These are phyloP conservation scores for Leishmania tarentolae DNA, from an alignment of 208 protist species.

Conservation along the genomic window DNA sequence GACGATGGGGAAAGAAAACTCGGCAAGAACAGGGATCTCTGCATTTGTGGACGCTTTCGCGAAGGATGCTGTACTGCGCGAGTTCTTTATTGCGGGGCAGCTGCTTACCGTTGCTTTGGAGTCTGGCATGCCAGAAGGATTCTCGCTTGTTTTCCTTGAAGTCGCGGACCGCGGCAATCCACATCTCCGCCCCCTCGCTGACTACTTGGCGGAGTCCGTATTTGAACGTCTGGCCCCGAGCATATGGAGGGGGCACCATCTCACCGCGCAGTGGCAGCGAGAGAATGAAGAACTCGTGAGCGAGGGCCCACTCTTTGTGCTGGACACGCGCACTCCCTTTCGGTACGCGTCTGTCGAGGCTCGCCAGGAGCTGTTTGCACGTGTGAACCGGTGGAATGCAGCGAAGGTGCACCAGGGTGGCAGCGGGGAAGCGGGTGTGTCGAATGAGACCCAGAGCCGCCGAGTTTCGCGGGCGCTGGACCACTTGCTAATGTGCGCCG, in stretches of 20 bases:
- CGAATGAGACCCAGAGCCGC: background rate
- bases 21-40: constrained; percentile 37
- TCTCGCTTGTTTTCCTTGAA: constrained; percentile 70
- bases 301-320: constrained; percentile 32
- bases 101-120: constrained; percentile 55
- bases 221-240: constrained; percentile 28
- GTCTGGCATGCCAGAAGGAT: constrained; percentile 68
- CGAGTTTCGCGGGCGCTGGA: constrained; percentile 6
- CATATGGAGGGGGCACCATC: constrained; percentile 71
- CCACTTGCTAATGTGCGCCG: constrained; percentile 28
- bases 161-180: constrained; percentile 47
- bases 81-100: constrained; percentile 53
- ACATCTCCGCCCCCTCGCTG: constrained; percentile 35
- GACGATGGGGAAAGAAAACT: background rate
- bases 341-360: constrained; percentile 43
- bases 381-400: constrained; percentile 47
- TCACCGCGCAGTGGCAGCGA: constrained; percentile 73
- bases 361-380: constrained; percentile 67
- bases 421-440: background rate
- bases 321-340: constrained; percentile 53
- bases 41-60: constrained; percentile 43
- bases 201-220: constrained; percentile 51
- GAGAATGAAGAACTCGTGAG: constrained; percentile 33
- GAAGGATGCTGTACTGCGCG: constrained; percentile 32
- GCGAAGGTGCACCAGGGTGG: constrained; percentile 9